Conservation (phyloP, 495 filamentous ascomycete species). For the Lindgomyces ingoldianus region DNA sequence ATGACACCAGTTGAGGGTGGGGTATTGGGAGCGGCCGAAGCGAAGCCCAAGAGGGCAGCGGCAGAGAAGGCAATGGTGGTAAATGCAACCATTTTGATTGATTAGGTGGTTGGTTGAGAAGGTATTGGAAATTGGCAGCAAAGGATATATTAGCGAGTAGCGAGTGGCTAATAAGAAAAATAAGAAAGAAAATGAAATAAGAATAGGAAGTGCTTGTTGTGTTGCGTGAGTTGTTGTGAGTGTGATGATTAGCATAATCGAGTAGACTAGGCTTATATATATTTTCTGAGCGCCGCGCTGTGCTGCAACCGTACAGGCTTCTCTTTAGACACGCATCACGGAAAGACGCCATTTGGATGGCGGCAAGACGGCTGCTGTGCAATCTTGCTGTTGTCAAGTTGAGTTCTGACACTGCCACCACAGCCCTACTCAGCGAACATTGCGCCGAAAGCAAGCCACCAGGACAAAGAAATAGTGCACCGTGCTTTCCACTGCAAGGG, state of each 20-base stretch:
- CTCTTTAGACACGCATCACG: background rate
- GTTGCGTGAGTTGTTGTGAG: slow-evolving; percentile 3
- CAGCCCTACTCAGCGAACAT: background rate
- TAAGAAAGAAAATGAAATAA: slow-evolving; percentile 8
- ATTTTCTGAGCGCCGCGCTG: background rate
- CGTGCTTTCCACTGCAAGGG: background rate
- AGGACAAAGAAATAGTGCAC: background rate
- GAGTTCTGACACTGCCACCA: slow-evolving; percentile 4
- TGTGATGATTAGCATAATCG: slow-evolving; percentile 20
- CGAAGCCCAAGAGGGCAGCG: slow-evolving; percentile 9
- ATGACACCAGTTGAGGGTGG: slow-evolving; percentile 11
- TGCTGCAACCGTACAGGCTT: background rate
- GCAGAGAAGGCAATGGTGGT: slow-evolving; percentile 18
- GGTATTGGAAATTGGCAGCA: slow-evolving; percentile 11
- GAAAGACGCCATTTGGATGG: background rate
- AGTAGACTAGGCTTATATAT: background rate
- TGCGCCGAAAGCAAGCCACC: background rate
- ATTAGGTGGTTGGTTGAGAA: slow-evolving; percentile 3
- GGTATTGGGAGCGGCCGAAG: slow-evolving; percentile 17
- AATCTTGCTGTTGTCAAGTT: background rate
- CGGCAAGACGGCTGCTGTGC: slow-evolving; percentile 8
- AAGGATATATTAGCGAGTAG: slow-evolving; percentile 1
- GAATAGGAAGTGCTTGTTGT: slow-evolving; percentile 3
- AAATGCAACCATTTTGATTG: slow-evolving; percentile 34
- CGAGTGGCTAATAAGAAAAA: slow-evolving; percentile 12